Evolutionary conservation across 2,329 filamentous ascomycete species (phyloP), one percentile per base, ranked within the genome.

Genomic region (Metarhizium humberi): DNA sequence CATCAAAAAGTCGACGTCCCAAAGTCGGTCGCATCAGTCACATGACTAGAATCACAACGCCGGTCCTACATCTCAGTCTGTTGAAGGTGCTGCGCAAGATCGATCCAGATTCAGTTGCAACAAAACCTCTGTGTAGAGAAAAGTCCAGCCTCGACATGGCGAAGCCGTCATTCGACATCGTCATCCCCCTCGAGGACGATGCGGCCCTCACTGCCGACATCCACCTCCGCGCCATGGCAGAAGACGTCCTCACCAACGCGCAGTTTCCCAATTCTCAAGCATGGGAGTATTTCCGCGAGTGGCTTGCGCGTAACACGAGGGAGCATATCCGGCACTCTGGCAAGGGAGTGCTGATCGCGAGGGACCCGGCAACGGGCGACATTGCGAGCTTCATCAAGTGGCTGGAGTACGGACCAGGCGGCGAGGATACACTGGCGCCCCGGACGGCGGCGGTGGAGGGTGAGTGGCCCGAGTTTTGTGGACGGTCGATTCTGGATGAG

Each of bases 141-240:
- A 34, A 3, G 32, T 34, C 32, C 32, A 34, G 25, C 8, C 7
- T 4, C 42, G 40, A 32, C n/a, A 53, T 56, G 55, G 47, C 51
- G 6, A 53, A 53, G 36, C 13, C 50, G 6, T 14, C 38, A 6
- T 66, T 69, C 56, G 56, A 61, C 42, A 62, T 69, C 11, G 46
- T 56, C 20, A 56, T 63, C 8, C 66, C 67, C 20, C 61, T 62
- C 5, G 59, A 60, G 42, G 55, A 59, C 11, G 64, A 68, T 18
- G 63, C 62, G 16, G 45, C 57, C 6, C 59, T 58, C 18, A 55
- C 68, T 34, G 62, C 66, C 7, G 60, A 59, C 45, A 66, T 73
- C 53, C 72, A 74, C 57, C 58, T 75, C 16, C 58, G 61, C 8
- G 70, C 73, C 49, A 75, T 74, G 73, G 63, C 70, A 49, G 56